Evolutionary conservation across 2,329 filamentous ascomycete genomes (phyloP).

Genomic region (Aspergillus caelatus): DNA sequence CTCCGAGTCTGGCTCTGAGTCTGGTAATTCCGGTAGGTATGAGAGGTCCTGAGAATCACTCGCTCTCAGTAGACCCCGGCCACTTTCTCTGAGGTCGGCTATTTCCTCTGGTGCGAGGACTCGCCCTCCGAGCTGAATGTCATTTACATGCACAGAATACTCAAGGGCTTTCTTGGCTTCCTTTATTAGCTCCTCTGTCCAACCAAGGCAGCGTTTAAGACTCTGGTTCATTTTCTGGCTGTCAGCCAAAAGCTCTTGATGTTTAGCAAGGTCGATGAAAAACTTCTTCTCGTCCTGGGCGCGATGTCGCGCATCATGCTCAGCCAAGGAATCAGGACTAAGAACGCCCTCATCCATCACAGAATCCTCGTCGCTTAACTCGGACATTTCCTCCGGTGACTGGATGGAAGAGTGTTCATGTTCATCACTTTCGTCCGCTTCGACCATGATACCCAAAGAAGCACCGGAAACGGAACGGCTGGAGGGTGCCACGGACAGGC

Average conservation of each 20-base stretch:
- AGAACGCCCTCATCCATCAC: constrained; percentile 40
- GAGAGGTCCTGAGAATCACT: neutral
- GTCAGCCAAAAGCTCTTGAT: constrained; percentile 84
- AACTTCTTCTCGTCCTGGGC: constrained; percentile 79
- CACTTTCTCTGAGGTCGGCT: constrained; percentile 36
- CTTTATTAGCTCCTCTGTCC: constrained; percentile 87
- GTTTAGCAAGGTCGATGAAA: constrained; percentile 82
- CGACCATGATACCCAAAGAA: constrained; percentile 50
- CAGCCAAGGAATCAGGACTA: constrained; percentile 37
- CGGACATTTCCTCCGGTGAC: constrained; percentile 41
- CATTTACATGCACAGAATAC: constrained; percentile 76
- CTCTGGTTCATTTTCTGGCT: constrained; percentile 96
- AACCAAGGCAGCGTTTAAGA: constrained; percentile 82
- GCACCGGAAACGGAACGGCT: constrained; percentile 50
- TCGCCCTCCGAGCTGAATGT: constrained; percentile 79
- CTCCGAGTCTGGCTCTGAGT: constrained; percentile 3
- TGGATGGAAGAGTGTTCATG: constrained; percentile 32
- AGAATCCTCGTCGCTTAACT: constrained; percentile 43
- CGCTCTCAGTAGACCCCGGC: constrained; percentile 38
- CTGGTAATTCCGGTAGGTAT: constrained; percentile 1
- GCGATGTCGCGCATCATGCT: constrained; percentile 56
- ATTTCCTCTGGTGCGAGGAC: constrained; percentile 72
- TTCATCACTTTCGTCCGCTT: constrained; percentile 43
- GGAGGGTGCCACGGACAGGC: constrained; percentile 63
- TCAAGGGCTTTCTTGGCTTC: constrained; percentile 86